phyloP scores from a whole-genome alignment of 257 asterid species.

The Leonotis leonurus region DNA sequence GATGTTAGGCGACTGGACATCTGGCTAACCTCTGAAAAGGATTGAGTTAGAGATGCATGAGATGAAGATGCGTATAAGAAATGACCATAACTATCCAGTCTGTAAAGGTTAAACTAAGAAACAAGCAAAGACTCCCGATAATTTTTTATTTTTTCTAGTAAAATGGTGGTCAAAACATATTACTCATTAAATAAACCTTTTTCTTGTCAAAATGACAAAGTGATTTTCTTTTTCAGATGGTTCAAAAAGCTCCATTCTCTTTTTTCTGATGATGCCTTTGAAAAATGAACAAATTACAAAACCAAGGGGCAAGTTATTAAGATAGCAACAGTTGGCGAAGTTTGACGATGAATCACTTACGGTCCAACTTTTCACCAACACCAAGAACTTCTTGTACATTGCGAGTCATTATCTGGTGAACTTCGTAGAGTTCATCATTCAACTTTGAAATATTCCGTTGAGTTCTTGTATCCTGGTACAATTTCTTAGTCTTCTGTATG shows the following conservation, averaged over 20 bases:
- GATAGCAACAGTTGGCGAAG: neutral
- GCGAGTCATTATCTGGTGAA: conserved; percentile 98
- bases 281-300: too few species aligned
- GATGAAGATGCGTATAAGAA: neutral
- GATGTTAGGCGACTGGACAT: conserved; percentile 90
- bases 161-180: neutral
- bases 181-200: neutral
- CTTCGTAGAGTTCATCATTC: conserved; percentile 99
- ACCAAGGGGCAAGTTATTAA: neutral
- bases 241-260: too few species aligned
- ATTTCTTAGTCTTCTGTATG: conserved; percentile 81
- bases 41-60: neutral
- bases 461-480: conserved; percentile 93
- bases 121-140: neutral
- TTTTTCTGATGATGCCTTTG: too few species aligned
- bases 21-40: conserved; percentile 43
- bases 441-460: conserved; percentile 82
- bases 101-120: conserved; percentile 6
- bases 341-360: conserved; percentile 39
- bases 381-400: conserved; percentile 99
- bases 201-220: too few species aligned
- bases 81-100: neutral
- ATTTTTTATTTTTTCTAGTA: neutral
- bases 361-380: conserved; percentile 96
- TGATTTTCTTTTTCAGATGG: too few species aligned